Evolutionary conservation across 768 basidiomycete species (phyloP).

Genomic region (Tricholoma terreum): DNA sequence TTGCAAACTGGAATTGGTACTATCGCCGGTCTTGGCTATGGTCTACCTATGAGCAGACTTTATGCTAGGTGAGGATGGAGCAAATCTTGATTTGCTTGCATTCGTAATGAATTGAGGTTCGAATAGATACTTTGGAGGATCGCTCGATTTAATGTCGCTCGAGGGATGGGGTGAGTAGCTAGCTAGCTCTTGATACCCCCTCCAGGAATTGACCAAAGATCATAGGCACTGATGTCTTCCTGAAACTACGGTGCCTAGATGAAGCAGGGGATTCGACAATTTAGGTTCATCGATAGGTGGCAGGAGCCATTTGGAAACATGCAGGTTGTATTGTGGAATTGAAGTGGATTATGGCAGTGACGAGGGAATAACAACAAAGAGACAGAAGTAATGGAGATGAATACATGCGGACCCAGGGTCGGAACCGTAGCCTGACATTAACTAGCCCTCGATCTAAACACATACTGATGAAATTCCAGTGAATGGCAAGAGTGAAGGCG

Average conservation of each 20-base stretch:
- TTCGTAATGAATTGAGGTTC: background rate
- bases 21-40: constrained; percentile 87
- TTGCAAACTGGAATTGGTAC: constrained; percentile 83
- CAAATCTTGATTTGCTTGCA: constrained; percentile 1
- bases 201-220: constrained; percentile 8
- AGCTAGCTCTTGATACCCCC: background rate
- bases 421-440: constrained; percentile 37
- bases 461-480: constrained; percentile 17
- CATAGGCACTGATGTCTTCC: constrained; percentile 47
- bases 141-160: constrained; percentile 74
- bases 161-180: constrained; percentile 76
- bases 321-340: constrained; percentile 32
- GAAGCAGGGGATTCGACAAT: constrained; percentile 46
- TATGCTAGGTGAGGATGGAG: constrained; percentile 51
- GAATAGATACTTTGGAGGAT: constrained; percentile 79
- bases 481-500: constrained; percentile 17
- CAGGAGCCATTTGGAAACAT: background rate
- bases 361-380: constrained; percentile 36
- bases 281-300: constrained; percentile 9
- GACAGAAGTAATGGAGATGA: constrained; percentile 29
- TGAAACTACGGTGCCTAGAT: constrained; percentile 48
- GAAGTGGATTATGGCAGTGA: constrained; percentile 30
- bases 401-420: constrained; percentile 40
- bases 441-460: constrained; percentile 18
- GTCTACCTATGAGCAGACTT: constrained; percentile 75